These are phyloP conservation scores for Emmonsiellopsis sp. DNA, from an alignment of 2,329 filamentous ascomycete species.

Conservation along the genomic window DNA sequence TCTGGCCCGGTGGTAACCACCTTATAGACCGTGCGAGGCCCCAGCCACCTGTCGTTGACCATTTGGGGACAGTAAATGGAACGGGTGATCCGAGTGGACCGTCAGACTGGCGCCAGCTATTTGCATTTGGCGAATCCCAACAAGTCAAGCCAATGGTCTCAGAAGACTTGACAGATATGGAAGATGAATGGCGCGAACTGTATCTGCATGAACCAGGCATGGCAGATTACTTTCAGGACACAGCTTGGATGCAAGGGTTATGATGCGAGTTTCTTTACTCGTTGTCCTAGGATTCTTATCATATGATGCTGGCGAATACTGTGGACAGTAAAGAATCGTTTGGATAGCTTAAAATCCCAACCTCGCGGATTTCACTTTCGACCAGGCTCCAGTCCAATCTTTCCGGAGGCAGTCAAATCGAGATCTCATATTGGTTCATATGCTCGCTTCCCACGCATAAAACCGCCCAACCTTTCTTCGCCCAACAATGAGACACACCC, in stretches of 20 bases:
- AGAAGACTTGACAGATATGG: slow-evolving; percentile 31
- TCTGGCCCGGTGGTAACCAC: slow-evolving; percentile 4
- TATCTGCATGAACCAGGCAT: slow-evolving; percentile 36
- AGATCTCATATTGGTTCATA: no score
- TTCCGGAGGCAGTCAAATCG: no score
- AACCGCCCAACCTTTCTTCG: no score
- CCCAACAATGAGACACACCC: no score
- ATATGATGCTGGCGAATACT: no score
- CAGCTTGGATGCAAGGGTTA: slow-evolving; percentile 29
- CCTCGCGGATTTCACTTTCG: no score
- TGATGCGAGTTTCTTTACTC: neutral
- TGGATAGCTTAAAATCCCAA: no score
- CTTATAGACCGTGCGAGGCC: slow-evolving; percentile 8
- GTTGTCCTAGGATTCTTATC: no score
- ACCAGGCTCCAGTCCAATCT: no score
- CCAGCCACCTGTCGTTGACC: slow-evolving; percentile 1
- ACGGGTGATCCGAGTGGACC: slow-evolving; percentile 27
- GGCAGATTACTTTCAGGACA: slow-evolving; percentile 33
- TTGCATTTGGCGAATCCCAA: slow-evolving; percentile 31
- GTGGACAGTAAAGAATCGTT: no score
- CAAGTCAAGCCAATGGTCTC: slow-evolving; percentile 28
- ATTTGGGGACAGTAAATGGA: slow-evolving; percentile 12
- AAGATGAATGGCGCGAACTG: slow-evolving; percentile 38
- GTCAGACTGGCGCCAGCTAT: slow-evolving; percentile 34
- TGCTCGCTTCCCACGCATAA: no score